phyloP scores from a whole-genome alignment of 352 stramenopile species.

The Globisporangium perplexum region DNA sequence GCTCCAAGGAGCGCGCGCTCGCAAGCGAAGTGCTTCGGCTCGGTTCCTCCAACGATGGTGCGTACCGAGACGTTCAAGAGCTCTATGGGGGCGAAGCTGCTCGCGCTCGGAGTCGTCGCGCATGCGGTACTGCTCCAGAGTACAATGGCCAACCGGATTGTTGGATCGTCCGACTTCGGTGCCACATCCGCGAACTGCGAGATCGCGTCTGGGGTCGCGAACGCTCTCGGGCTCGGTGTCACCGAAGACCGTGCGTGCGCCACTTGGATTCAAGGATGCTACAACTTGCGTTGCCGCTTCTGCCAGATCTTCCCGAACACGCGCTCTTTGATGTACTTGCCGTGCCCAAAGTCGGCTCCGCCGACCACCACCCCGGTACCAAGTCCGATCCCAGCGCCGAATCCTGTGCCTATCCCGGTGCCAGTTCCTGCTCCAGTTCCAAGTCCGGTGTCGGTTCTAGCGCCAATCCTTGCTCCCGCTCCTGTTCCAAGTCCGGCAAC shows the following conservation, averaged over 20 bases:
- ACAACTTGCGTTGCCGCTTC: constrained; percentile 5
- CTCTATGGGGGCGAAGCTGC: background rate
- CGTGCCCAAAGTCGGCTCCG: constrained; percentile 10
- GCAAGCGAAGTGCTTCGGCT: background rate
- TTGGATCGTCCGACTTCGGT: background rate
- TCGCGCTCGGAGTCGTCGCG: background rate
- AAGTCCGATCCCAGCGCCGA: background rate
- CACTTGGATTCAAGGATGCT: background rate
- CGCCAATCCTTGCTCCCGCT: no score
- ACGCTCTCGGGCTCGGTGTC: constrained; percentile 3
- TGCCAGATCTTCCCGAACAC: constrained; percentile 1
- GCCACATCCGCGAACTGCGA: background rate
- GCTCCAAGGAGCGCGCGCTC: background rate
- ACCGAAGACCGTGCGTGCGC: constrained; percentile 1
- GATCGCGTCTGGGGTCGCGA: background rate
- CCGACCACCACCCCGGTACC: background rate
- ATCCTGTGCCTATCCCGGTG: background rate
- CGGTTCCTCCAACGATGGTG: background rate
- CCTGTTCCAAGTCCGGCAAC: background rate
- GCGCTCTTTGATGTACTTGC: constrained; percentile 3
- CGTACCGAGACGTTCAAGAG: background rate
- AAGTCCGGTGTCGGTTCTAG: background rate
- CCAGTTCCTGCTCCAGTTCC: no score
- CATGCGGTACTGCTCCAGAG: background rate
- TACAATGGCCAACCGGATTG: background rate